phyloP scores from a whole-genome alignment of 495 filamentous ascomycete genomes.

The Neurospora cerealis region DNA sequence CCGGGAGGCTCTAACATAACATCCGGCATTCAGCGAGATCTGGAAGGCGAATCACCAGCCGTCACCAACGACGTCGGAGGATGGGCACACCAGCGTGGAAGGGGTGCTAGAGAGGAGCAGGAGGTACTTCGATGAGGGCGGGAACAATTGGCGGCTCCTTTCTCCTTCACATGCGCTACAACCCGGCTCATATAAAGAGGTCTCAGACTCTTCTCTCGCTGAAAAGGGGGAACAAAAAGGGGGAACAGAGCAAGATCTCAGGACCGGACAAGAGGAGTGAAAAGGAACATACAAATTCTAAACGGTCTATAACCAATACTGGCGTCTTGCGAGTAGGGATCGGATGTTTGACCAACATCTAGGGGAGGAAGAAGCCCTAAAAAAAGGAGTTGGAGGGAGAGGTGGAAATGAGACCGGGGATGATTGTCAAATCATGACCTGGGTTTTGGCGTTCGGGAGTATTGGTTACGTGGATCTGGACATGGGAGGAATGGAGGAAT shows the following conservation, averaged over 20 bases:
- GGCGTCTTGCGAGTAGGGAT: not conserved
- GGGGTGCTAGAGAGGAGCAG: not conserved
- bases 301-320: not conserved
- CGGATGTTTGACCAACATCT: not conserved
- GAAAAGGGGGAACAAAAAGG: not conserved
- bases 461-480: not conserved
- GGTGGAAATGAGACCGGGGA: not conserved
- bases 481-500: not conserved
- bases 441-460: not conserved
- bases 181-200: not conserved
- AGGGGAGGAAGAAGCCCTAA: not conserved
- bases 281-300: too few species aligned
- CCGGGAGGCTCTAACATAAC: constrained; percentile 19
- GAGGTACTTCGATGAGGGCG: not conserved
- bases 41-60: not conserved
- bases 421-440: not conserved
- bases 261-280: not conserved
- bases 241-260: too few species aligned
- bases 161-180: not conserved
- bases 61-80: not conserved
- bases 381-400: not conserved
- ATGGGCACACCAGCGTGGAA: not conserved
- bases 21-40: not conserved
- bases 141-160: not conserved
- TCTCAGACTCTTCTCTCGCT: not conserved